Evolutionary conservation across 2,329 filamentous ascomycete species (phyloP).

Genomic region (Xylariaceae sp.): DNA sequence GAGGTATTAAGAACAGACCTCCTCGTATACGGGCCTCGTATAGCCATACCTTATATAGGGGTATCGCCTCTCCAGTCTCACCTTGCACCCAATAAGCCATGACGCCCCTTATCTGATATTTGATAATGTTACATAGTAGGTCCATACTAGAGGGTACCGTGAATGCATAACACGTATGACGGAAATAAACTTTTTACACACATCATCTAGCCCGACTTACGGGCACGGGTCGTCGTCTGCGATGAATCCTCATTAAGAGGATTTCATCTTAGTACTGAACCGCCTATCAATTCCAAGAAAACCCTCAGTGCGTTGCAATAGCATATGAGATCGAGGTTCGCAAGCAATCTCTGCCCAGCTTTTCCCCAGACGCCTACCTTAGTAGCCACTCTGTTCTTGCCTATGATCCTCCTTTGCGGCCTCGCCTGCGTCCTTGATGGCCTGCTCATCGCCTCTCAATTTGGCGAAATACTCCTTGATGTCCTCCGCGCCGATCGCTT

Average conservation of each 20-base stretch:
- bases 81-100: too few relatives aligned
- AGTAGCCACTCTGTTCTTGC: slow-evolving; percentile 59
- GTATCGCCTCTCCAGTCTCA: too few relatives aligned
- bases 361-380: slow-evolving; percentile 10
- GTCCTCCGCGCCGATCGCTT: slow-evolving; percentile 88
- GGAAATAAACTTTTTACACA: background rate
- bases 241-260: background rate
- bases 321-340: background rate
- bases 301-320: background rate
- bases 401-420: slow-evolving; percentile 49
- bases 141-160: too few relatives aligned
- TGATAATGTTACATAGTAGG: too few relatives aligned
- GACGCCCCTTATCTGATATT: too few relatives aligned
- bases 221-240: background rate
- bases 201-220: background rate
- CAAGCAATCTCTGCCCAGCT: background rate
- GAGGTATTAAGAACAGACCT: too few relatives aligned
- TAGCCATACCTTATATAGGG: too few relatives aligned
- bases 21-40: too few relatives aligned
- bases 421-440: slow-evolving; percentile 64
- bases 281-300: background rate
- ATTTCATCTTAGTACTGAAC: background rate
- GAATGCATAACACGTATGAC: background rate
- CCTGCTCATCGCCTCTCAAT: slow-evolving; percentile 82
- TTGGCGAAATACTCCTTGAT: slow-evolving; percentile 97